A percentile compares a stretch with the other conserved stretches of the same genome.
Evolutionary conservation across 352 stramenopile genomes (phyloP).

Genomic region (Phytophthora lateralis): DNA sequence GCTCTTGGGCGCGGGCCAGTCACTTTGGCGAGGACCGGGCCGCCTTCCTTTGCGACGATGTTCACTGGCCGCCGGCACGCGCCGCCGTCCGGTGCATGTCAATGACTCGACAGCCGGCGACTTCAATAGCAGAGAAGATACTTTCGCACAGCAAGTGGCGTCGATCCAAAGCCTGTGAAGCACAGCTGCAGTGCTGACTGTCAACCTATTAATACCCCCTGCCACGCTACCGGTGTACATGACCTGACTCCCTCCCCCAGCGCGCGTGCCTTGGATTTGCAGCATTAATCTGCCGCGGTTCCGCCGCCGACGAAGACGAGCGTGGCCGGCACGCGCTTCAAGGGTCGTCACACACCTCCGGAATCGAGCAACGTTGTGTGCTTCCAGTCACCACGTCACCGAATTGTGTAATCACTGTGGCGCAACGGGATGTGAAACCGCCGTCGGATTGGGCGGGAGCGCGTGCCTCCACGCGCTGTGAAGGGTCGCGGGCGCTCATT

Average conservation of each 20-base stretch:
- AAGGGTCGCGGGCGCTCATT: not conserved
- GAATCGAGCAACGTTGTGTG: not conserved
- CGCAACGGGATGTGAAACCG: conserved; percentile 1
- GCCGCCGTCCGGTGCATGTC: conserved; percentile 9
- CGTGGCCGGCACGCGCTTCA: too few relatives aligned
- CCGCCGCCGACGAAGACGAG: too few relatives aligned
- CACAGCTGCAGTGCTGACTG: too few relatives aligned
- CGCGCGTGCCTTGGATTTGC: too few relatives aligned
- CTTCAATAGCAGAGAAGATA: too few relatives aligned
- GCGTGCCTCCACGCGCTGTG: conserved; percentile 2
- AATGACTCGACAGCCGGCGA: not conserved
- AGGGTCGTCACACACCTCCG: not conserved
- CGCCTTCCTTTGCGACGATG: not conserved
- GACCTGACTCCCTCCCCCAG: too few relatives aligned
- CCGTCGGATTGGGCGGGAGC: not conserved
- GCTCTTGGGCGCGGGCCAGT: conserved; percentile 2
- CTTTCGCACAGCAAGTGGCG: too few relatives aligned
- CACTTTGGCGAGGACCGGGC: conserved; percentile 8
- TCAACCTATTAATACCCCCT: too few relatives aligned
- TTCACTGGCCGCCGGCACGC: conserved; percentile 23
- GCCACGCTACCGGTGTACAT: too few relatives aligned
- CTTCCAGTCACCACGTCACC: too few relatives aligned
- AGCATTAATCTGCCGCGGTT: too few relatives aligned
- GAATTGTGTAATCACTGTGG: not conserved
- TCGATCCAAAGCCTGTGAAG: too few relatives aligned